A percentile compares a stretch with the other conserved stretches of the same genome.
phyloP scores from a whole-genome alignment of 2,329 filamentous ascomycete genomes.

The Arthroderma sp. region DNA sequence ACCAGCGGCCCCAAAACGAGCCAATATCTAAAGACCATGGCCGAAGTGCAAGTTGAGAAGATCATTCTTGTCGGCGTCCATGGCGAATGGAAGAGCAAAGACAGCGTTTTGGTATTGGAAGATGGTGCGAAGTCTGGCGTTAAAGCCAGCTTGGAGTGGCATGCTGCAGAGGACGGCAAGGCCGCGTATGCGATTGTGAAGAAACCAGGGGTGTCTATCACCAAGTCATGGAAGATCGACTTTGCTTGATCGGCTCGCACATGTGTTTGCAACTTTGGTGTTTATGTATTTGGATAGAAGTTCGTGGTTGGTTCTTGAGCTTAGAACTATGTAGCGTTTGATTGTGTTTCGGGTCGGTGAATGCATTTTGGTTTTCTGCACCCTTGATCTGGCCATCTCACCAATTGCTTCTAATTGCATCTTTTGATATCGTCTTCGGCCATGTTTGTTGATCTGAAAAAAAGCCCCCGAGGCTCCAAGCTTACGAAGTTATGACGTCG shows the following conservation, averaged over 20 bases:
- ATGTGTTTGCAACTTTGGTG: no score
- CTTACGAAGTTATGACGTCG: neutral
- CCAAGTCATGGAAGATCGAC: slow-evolving; percentile 51
- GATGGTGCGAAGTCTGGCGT: slow-evolving; percentile 34
- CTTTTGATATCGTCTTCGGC: neutral
- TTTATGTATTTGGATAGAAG: neutral
- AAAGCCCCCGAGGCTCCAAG: neutral
- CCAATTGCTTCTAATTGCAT: neutral
- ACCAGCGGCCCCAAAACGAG: slow-evolving; percentile 51
- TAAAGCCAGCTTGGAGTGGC: slow-evolving; percentile 49
- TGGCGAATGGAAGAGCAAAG: slow-evolving; percentile 54
- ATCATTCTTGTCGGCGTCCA: slow-evolving; percentile 74
- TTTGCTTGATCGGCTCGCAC: slow-evolving; percentile 28
- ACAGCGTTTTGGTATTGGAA: slow-evolving; percentile 40
- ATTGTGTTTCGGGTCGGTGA: neutral
- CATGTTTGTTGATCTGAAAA: neutral
- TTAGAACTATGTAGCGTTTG: neutral
- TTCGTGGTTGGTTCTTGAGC: neutral
- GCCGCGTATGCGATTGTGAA: slow-evolving; percentile 53
- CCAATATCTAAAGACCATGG: slow-evolving; percentile 68
- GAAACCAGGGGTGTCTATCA: slow-evolving; percentile 50
- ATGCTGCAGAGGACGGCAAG: slow-evolving; percentile 40
- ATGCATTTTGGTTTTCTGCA: neutral
- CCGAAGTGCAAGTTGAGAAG: slow-evolving; percentile 66
- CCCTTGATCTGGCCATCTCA: neutral